Base-by-base conservation (phyloP, 169 alveolate species). In the Theileria parva region DNA sequence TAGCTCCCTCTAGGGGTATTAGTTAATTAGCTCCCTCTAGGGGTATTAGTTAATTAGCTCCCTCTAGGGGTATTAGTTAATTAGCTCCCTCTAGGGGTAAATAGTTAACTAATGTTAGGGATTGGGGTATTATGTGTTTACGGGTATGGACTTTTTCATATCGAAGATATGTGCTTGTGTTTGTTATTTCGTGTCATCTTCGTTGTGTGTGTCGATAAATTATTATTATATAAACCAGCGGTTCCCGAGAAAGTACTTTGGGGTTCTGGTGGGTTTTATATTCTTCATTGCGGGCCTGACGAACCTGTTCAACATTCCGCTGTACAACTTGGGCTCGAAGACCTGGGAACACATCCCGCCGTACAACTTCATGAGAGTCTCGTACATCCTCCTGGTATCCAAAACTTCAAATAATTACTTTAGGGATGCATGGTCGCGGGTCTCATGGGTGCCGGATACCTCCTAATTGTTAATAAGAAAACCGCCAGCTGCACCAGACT, bases 351-450 rank as follows among this genome's bases (percentile, higher is more conserved):
- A 68, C 65, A 13, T 53, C 9, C 17, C 13, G 12, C 69, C 80
- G 37, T 68, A 77, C 71, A 68, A 71, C 68, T 81, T 81, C 85
- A 74, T 84, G 60, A 81, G 85, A 5, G 27, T 76, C 15, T 23
- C 88, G 8, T 75, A 27, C 48, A n/a, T 81, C 2, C 71, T 80
- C 6, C 28, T 80, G 88, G 88, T 80, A 65, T n/a, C n/a, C n/a
- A n/a, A n/a, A n/a, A n/a, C n/a, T n/a, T 27, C 13, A 8, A 34
- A 21, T 71, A 37, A 37, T 34, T 9, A 5, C 17, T 6, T 63
- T 68, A 80, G 88, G 71, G 79, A 2, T 80, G 74, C 73, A 71
- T 65, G 88, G 39, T 48, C 13, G 11, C 65, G n/a, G 67, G 84
- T 28, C 21, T 39, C 25, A 27, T 34, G 21, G 23, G 44, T 32